These are phyloP conservation scores for Colletotrichum lindemuthianum DNA, from an alignment of 2,329 filamentous ascomycete species.

Conservation along the genomic window DNA sequence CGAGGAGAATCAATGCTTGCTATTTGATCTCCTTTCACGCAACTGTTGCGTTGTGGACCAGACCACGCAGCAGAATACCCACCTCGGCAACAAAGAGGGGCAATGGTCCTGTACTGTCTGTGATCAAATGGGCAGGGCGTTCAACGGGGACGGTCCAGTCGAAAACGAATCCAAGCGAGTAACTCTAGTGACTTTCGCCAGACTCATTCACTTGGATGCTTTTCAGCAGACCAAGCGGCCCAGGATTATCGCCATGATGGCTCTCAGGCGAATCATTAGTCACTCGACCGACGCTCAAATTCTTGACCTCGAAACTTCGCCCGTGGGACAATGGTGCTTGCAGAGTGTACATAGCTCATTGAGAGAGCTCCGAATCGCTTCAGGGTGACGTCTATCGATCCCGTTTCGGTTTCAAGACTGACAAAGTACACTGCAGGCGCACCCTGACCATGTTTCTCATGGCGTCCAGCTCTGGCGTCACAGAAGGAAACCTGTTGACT, in stretches of 20 bases:
- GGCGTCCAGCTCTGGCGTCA: conserved; percentile 42
- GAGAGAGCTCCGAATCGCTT: conserved; percentile 84
- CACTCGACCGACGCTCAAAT: conserved; percentile 71
- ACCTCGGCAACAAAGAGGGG: neutral
- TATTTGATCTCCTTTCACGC: conserved; percentile 65
- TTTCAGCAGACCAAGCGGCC: conserved; percentile 67
- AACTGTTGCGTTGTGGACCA: conserved; percentile 65
- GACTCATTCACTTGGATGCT: conserved; percentile 53
- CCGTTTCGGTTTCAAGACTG: conserved; percentile 31
- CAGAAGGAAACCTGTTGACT: conserved; percentile 56
- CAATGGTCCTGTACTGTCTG: conserved; percentile 4
- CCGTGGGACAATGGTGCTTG: conserved; percentile 82
- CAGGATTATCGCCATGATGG: conserved; percentile 76
- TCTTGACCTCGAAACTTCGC: conserved; percentile 74
- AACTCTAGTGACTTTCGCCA: conserved; percentile 57
- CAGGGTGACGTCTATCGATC: conserved; percentile 63
- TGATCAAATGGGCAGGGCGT: conserved; percentile 2
- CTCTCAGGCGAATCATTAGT: conserved; percentile 73
- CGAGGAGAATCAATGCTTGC: conserved; percentile 61
- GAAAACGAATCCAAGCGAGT: conserved; percentile 43
- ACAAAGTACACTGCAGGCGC: conserved; percentile 54
- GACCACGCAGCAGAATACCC: conserved; percentile 38
- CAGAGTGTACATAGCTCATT: conserved; percentile 84
- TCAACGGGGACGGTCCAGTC: neutral
- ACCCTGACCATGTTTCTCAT: conserved; percentile 74